Conservation (phyloP, 352 stramenopile genomes). For the Phytophthora multivora region DNA sequence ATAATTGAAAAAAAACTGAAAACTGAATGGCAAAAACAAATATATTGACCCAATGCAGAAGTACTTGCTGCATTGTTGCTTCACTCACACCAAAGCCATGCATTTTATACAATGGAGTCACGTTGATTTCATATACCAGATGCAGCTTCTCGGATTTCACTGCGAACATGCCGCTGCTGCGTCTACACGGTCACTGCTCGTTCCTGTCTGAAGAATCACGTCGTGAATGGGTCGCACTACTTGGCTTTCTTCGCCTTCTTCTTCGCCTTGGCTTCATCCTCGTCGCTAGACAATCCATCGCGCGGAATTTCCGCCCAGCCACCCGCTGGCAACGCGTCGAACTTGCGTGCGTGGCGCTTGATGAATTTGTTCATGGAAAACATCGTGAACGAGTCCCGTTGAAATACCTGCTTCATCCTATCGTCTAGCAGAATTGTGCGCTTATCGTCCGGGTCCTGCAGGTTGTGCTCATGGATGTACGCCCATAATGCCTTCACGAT, state of each 20-base stretch:
- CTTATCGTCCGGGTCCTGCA: slow-evolving; percentile 96
- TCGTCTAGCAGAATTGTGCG: slow-evolving; percentile 93
- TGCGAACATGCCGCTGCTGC: slow-evolving; percentile 7
- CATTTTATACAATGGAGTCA: slow-evolving; percentile 29
- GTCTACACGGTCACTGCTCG: slow-evolving; percentile 21
- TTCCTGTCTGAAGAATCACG: slow-evolving; percentile 15
- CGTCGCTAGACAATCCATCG: slow-evolving; percentile 79
- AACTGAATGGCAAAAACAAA: background rate
- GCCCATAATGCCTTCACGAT: slow-evolving; percentile 96
- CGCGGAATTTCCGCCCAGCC: slow-evolving; percentile 77
- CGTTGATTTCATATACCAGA: slow-evolving; percentile 31
- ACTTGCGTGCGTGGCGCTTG: slow-evolving; percentile 84
- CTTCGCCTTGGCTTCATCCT: slow-evolving; percentile 64
- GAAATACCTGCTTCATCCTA: slow-evolving; percentile 81
- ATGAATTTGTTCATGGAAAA: slow-evolving; percentile 92
- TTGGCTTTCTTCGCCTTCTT: slow-evolving; percentile 45
- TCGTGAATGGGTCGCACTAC: slow-evolving; percentile 1
- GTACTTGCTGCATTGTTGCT: background rate
- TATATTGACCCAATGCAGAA: background rate
- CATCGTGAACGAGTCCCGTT: slow-evolving; percentile 87
- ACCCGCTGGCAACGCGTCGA: slow-evolving; percentile 59
- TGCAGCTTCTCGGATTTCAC: slow-evolving; percentile 13
- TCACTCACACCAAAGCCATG: background rate
- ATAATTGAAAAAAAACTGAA: background rate
- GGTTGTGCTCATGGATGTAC: slow-evolving; percentile 94